Conservation (phyloP, 805 yeast species). For the Saccharomyces paradoxus region DNA sequence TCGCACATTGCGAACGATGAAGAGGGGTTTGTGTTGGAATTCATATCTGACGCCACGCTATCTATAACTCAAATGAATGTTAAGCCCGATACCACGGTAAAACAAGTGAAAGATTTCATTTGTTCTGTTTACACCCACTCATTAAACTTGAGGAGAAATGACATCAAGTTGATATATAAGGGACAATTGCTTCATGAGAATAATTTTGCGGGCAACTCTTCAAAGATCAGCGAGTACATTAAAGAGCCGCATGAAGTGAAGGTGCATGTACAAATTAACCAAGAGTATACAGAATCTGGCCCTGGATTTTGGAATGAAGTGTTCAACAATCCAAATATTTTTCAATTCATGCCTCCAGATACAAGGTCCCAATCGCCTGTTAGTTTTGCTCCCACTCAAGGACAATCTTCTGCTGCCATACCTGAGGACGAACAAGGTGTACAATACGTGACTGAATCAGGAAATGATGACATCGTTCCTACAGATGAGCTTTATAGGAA, state of each 20-base stretch:
- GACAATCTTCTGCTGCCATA: neutral
- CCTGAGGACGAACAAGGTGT: neutral
- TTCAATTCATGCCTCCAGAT: slow-evolving; percentile 12
- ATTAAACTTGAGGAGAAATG: slow-evolving; percentile 10
- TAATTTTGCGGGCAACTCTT: slow-evolving; percentile 15
- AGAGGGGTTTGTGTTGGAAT: slow-evolving; percentile 13
- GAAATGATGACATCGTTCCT: slow-evolving; percentile 6
- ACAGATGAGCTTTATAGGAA: slow-evolving; percentile 17
- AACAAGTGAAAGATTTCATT: slow-evolving; percentile 22
- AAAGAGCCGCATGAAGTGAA: slow-evolving; percentile 11
- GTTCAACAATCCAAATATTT: slow-evolving; percentile 14
- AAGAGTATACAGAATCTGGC: slow-evolving; percentile 16
- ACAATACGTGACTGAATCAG: slow-evolving; percentile 12
- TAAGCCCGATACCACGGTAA: slow-evolving; percentile 18
- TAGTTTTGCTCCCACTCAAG: slow-evolving; percentile 1
- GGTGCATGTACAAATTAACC: slow-evolving; percentile 24
- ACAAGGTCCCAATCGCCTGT: neutral
- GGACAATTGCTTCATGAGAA: slow-evolving; percentile 16
- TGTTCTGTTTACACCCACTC: slow-evolving; percentile 21
- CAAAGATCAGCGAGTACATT: slow-evolving; percentile 14
- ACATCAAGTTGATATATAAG: slow-evolving; percentile 24
- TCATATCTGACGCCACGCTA: slow-evolving; percentile 21
- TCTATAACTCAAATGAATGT: slow-evolving; percentile 17
- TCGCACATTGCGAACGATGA: slow-evolving; percentile 1
- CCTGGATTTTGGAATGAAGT: slow-evolving; percentile 27